Percentiles rank a stretch among this genome's conserved stretches.
Conservation (phyloP, 106 monocot species). For the Allium fistulosum region DNA sequence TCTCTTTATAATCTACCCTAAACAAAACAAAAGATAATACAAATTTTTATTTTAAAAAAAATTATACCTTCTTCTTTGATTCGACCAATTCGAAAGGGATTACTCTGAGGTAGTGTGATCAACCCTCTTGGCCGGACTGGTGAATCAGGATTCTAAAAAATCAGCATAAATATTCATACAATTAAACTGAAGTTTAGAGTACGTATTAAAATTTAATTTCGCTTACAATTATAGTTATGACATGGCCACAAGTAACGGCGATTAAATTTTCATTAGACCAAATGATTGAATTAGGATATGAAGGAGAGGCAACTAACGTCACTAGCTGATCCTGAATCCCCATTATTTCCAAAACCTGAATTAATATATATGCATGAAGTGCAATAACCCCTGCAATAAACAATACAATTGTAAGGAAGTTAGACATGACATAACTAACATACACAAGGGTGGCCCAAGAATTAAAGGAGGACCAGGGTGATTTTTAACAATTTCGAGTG, state of each 20-base stretch:
- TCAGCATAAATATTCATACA: not conserved
- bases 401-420: too few relatives aligned
- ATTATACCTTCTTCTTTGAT: constrained; percentile 57
- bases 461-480: too few relatives aligned
- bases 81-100: constrained; percentile 51
- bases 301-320: constrained; percentile 58
- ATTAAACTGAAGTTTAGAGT: not conserved
- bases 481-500: too few relatives aligned
- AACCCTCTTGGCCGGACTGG: constrained; percentile 52
- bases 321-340: constrained; percentile 33
- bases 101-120: constrained; percentile 45
- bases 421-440: too few relatives aligned
- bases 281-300: constrained; percentile 64
- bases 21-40: too few relatives aligned
- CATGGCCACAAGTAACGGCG: constrained; percentile 67
- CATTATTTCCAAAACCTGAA: constrained; percentile 10
- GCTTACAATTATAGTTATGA: constrained; percentile 79
- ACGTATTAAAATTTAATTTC: not conserved
- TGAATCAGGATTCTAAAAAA: constrained; percentile 58
- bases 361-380: not conserved
- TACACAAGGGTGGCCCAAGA: too few relatives aligned
- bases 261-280: constrained; percentile 94
- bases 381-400: too few relatives aligned
- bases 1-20: too few relatives aligned
- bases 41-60: not conserved